Evolutionary conservation across 108 stramenopile genomes (phyloP), one percentile per base, ranked within the genome.

Genomic region (Cyclostephanos invisitatus): DNA sequence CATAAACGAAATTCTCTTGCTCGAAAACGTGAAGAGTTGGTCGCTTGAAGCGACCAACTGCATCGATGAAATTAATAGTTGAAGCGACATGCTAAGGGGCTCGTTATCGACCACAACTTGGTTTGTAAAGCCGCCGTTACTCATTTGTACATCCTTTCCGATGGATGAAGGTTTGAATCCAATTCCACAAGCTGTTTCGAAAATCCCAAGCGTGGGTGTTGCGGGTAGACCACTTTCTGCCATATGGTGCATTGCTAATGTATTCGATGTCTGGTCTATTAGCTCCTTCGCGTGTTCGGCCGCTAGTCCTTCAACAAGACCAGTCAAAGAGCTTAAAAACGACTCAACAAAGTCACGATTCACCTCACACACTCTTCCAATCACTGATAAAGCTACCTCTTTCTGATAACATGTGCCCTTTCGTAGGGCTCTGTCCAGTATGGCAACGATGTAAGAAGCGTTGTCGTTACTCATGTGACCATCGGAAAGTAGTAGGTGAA

Each of bases 171-270:
- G 48, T 72, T 70, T 57, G 36, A 80, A 77, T 40, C 72, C 75
- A 38, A 69, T 35, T 4, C 70, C 72, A 62, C 67, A 77, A 28
- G 84, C 80, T 54, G 84, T 65, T 40, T 77, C 82, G 15, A 94
- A 72, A 40, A 94, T 87, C 15, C 87, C 90, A 17, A 68, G 50
- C 6, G 81, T 88, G 5, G 93, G 89, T 24, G 89, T 94, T 77
- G 78, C 67, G 56, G 83, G 50, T 71, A 84, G 55, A 36, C 59
- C 35, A 62, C 55, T 67, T 51, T 74, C 73, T 49, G 78, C 71
- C 32, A 75, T 73, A 27, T 82, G 81, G 56, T 85, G 78, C 64
- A 64, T 81, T 29, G 79, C 58, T 8, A 72, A 73, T 38, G 80
- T 56, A 46, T 29, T 63, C 14, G 21, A 55, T 46, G 68, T 38